phyloP scores from a whole-genome alignment of 2,329 filamentous ascomycete species.

The Pseudocercospora ulei region DNA sequence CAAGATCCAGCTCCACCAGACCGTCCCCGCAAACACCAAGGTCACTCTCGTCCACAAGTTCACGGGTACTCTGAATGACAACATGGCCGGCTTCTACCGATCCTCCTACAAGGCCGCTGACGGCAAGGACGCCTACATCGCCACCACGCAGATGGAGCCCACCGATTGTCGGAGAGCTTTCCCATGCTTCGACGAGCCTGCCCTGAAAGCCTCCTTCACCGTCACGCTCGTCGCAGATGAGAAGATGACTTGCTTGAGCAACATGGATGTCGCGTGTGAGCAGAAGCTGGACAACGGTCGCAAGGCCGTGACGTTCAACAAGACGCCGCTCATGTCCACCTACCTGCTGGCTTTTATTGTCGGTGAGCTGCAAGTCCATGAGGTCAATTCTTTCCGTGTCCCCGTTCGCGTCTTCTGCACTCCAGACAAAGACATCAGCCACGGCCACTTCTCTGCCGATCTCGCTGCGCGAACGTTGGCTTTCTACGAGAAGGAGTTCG shows the following conservation, averaged over 20 bases:
- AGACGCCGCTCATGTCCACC: slow-evolving; percentile 87
- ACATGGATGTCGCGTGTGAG: slow-evolving; percentile 87
- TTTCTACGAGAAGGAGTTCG: slow-evolving; percentile 94
- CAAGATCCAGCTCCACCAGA: slow-evolving; percentile 67
- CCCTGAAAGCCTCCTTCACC: slow-evolving; percentile 85
- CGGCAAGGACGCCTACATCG: slow-evolving; percentile 70
- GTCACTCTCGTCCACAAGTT: slow-evolving; percentile 70
- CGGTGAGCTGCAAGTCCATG: slow-evolving; percentile 85
- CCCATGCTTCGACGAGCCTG: slow-evolving; percentile 93
- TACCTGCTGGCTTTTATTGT: slow-evolving; percentile 92
- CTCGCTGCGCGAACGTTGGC: slow-evolving; percentile 80
- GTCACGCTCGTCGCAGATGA: slow-evolving; percentile 86
- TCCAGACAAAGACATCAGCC: slow-evolving; percentile 77
- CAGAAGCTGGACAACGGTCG: slow-evolving; percentile 59
- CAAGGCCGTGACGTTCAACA: slow-evolving; percentile 86
- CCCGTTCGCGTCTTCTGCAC: slow-evolving; percentile 92
- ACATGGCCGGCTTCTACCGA: slow-evolving; percentile 96
- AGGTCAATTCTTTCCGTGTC: slow-evolving; percentile 82
- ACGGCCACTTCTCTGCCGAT: slow-evolving; percentile 81
- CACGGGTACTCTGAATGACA: slow-evolving; percentile 72
- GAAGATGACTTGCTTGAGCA: slow-evolving; percentile 81
- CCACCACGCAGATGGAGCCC: slow-evolving; percentile 91
- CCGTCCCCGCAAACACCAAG: slow-evolving; percentile 63
- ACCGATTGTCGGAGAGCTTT: slow-evolving; percentile 88
- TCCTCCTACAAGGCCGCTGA: slow-evolving; percentile 81